A percentile compares a stretch with the other conserved stretches of the same genome.
Evolutionary conservation across 2,329 filamentous ascomycete species (phyloP).

Genomic region (Botrytis cinerea): DNA sequence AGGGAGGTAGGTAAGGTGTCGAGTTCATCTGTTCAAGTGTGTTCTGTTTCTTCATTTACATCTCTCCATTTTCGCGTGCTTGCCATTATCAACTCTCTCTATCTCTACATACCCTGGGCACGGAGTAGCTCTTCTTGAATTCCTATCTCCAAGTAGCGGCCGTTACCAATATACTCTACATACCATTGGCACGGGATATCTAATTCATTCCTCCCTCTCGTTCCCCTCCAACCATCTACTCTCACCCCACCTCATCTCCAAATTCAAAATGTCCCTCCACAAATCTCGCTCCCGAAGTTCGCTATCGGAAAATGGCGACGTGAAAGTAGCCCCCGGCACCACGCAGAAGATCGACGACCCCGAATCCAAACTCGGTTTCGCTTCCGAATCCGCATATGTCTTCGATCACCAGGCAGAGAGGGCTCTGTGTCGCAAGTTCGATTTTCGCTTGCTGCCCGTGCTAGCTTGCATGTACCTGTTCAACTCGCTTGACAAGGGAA

Average conservation of each 20-base stretch:
- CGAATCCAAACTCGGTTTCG: slow-evolving; percentile 1
- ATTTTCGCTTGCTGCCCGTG: slow-evolving; percentile 47
- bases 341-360: slow-evolving; percentile 11
- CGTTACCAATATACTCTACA: background rate
- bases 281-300: background rate
- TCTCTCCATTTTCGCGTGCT: background rate
- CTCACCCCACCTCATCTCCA: background rate
- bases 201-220: background rate
- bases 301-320: background rate
- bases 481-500: slow-evolving; percentile 53
- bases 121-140: background rate
- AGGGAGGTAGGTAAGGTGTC: background rate
- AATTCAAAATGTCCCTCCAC: background rate
- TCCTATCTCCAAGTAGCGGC: background rate
- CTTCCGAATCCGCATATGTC: background rate
- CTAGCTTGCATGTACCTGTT: slow-evolving; percentile 49
- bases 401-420: slow-evolving; percentile 23
- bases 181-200: background rate
- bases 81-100: background rate
- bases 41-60: background rate
- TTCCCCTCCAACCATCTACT: background rate
- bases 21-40: background rate
- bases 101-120: background rate
- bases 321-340: background rate
- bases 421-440: slow-evolving; percentile 46